These are phyloP conservation scores for Tephrocybe sp. DNA, from an alignment of 768 basidiomycete species.

Conservation along the genomic window DNA sequence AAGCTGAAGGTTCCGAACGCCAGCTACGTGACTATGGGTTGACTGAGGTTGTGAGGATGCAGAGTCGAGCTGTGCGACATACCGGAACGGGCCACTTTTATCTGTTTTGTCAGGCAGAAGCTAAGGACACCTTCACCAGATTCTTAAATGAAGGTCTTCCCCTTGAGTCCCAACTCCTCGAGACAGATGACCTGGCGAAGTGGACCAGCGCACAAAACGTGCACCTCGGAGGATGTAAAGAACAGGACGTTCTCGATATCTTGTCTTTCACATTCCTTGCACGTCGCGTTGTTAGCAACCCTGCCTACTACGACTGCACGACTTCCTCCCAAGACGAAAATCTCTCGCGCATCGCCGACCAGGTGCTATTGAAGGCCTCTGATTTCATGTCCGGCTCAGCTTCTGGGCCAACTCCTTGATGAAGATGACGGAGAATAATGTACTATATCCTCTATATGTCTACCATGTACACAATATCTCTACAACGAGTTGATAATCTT, in stretches of 20 bases:
- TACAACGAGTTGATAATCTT: too few species aligned
- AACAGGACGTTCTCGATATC: slow-evolving; percentile 72
- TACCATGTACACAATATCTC: background rate
- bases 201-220: slow-evolving; percentile 47
- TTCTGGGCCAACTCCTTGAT: too few species aligned
- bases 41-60: slow-evolving; percentile 88
- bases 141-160: slow-evolving; percentile 90
- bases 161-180: slow-evolving; percentile 77
- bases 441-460: too few species aligned
- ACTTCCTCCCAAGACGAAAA: slow-evolving; percentile 47
- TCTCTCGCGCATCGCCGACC: slow-evolving; percentile 73
- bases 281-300: slow-evolving; percentile 72
- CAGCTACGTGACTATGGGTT: slow-evolving; percentile 80
- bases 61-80: slow-evolving; percentile 77
- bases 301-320: slow-evolving; percentile 75
- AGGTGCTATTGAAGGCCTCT: slow-evolving; percentile 27
- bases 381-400: slow-evolving; percentile 3
- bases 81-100: slow-evolving; percentile 66
- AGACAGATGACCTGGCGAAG: slow-evolving; percentile 42
- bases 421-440: too few species aligned
- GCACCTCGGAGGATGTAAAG: slow-evolving; percentile 41
- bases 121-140: slow-evolving; percentile 75
- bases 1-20: slow-evolving; percentile 50
- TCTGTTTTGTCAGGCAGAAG: slow-evolving; percentile 88
- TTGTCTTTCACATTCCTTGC: slow-evolving; percentile 83